These are phyloP conservation scores for Vachellia pachyceras DNA, from an alignment of 306 rosid genomes.

Conservation along the genomic window DNA sequence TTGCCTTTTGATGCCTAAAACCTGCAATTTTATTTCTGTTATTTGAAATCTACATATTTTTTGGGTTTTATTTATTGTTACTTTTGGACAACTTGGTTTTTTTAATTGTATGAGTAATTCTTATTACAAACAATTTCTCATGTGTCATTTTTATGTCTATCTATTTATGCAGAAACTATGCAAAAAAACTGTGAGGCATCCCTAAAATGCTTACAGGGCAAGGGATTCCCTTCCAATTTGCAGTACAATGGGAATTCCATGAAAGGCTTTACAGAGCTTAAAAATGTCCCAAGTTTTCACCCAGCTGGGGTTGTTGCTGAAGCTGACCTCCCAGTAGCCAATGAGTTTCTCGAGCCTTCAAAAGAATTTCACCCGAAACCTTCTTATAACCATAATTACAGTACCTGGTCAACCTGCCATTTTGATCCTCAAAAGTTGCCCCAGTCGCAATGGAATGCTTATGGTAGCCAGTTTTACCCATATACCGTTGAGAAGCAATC, in stretches of 20 bases:
- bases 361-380: constrained; percentile 64
- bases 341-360: constrained; percentile 65
- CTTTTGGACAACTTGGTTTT: constrained; percentile 11
- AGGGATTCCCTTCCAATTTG: constrained; percentile 66
- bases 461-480: constrained; percentile 70
- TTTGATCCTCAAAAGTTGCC: constrained; percentile 73
- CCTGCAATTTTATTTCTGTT: constrained; percentile 16
- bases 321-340: constrained; percentile 52
- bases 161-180: constrained; percentile 69
- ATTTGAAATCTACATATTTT: constrained; percentile 19
- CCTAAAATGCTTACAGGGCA: constrained; percentile 79
- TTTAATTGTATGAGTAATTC: not conserved
- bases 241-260: constrained; percentile 64
- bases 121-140: constrained; percentile 21
- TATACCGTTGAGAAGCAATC: constrained; percentile 64
- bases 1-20: constrained; percentile 9
- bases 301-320: constrained; percentile 62
- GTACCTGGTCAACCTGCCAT: constrained; percentile 70
- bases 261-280: constrained; percentile 56
- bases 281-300: constrained; percentile 55
- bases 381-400: constrained; percentile 62
- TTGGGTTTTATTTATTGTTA: not conserved
- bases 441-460: constrained; percentile 74
- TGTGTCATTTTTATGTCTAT: constrained; percentile 27
- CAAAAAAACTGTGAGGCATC: constrained; percentile 86